A percentile compares a stretch with the other conserved stretches of the same genome.
Evolutionary conservation across 305 asterid species (phyloP).

Genomic region (Fraxinus greggii): DNA sequence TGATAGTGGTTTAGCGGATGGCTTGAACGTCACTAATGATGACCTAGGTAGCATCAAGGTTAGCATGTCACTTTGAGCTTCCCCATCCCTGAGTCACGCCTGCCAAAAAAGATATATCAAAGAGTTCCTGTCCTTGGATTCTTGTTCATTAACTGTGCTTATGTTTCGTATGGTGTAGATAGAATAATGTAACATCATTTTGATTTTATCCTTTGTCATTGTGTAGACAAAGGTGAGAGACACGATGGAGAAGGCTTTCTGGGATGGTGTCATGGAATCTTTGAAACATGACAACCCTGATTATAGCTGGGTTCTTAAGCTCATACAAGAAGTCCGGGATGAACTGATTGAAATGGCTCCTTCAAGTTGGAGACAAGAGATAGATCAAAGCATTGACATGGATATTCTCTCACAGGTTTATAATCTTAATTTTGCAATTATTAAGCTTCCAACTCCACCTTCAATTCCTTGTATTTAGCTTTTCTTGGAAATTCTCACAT

Average conservation of each 20-base stretch:
- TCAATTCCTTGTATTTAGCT: background rate
- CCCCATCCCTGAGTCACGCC: background rate
- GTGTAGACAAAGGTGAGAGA: constrained; percentile 24
- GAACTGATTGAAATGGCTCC: constrained; percentile 34
- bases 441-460: background rate
- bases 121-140: background rate
- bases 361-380: constrained; percentile 31
- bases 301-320: constrained; percentile 27
- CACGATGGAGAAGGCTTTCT: constrained; percentile 30
- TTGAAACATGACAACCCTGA: constrained; percentile 24
- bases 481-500: background rate
- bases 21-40: constrained; percentile 12
- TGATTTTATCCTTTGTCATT: background rate
- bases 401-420: constrained; percentile 28
- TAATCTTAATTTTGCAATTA: constrained; percentile 4
- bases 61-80: background rate
- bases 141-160: background rate
- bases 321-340: constrained; percentile 28
- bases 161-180: background rate
- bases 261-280: constrained; percentile 33
- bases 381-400: constrained; percentile 25
- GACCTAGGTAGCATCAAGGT: constrained; percentile 18
- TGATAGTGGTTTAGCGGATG: background rate
- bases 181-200: background rate
- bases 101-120: background rate